phyloP scores from a whole-genome alignment of 345 rosid species.

The Lepidium africanum region DNA sequence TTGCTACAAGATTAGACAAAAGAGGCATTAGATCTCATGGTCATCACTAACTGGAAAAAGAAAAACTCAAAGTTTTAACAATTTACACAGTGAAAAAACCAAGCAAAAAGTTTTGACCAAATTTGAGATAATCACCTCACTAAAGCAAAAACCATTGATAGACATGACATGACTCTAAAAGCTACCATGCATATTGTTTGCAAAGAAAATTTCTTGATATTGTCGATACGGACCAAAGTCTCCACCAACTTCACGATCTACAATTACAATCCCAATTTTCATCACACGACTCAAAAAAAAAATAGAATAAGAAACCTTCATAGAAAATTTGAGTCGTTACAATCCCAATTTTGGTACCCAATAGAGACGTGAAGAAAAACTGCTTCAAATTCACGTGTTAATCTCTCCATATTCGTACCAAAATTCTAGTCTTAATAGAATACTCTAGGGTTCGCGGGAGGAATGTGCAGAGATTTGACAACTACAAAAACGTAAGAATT shows the following conservation, averaged over 20 bases:
- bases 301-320: slow-evolving; percentile 46
- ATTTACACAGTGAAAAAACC: too few species aligned
- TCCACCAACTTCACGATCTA: slow-evolving; percentile 79
- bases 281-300: background rate
- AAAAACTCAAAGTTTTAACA: background rate
- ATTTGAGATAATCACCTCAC: slow-evolving; percentile 40
- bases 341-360: too few species aligned
- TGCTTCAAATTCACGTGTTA: too few species aligned
- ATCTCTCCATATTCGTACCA: too few species aligned
- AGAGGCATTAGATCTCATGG: background rate
- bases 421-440: too few species aligned
- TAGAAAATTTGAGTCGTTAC: too few species aligned
- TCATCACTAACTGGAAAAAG: background rate
- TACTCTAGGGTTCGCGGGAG: too few species aligned
- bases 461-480: too few species aligned
- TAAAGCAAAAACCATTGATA: slow-evolving; percentile 94
- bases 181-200: slow-evolving; percentile 65
- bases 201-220: slow-evolving; percentile 79
- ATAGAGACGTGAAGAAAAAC: too few species aligned
- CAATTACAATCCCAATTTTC: background rate
- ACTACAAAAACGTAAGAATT: too few species aligned
- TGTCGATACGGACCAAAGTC: slow-evolving; percentile 85
- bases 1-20: slow-evolving; percentile 35
- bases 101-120: background rate
- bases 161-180: slow-evolving; percentile 77